Percentiles rank a stretch among this genome's conserved stretches.
These are phyloP conservation scores for Monosporozyma aerobia DNA, from an alignment of 805 yeast species.

Conservation along the genomic window DNA sequence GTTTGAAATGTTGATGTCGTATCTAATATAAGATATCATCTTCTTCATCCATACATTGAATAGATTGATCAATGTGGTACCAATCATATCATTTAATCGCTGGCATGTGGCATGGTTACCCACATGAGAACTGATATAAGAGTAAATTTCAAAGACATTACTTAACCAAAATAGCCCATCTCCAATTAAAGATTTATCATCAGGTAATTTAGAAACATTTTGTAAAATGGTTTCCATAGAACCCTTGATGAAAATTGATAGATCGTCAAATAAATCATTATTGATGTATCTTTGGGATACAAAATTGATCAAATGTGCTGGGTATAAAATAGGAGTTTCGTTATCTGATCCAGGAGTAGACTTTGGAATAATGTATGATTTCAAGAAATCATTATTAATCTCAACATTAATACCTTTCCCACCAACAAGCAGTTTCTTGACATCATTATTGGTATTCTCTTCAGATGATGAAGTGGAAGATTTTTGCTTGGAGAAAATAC, in stretches of 20 bases:
- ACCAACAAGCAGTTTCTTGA: slow-evolving; percentile 58
- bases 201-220: slow-evolving; percentile 50
- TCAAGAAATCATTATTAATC: slow-evolving; percentile 73
- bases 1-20: slow-evolving; percentile 6
- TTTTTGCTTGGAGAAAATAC: slow-evolving; percentile 14
- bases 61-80: background rate
- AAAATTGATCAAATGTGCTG: slow-evolving; percentile 1
- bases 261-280: slow-evolving; percentile 20
- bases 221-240: slow-evolving; percentile 77
- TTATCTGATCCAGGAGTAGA: slow-evolving; percentile 84
- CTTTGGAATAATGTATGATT: slow-evolving; percentile 73
- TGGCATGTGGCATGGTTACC: background rate
- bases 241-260: slow-evolving; percentile 83
- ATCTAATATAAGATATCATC: slow-evolving; percentile 1
- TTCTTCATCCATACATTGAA: slow-evolving; percentile 8
- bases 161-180: slow-evolving; percentile 5
- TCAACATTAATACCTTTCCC: slow-evolving; percentile 66
- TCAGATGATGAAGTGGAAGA: slow-evolving; percentile 9
- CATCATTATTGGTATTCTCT: slow-evolving; percentile 57
- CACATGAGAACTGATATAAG: background rate
- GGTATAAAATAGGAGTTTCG: slow-evolving; percentile 7
- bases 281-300: background rate
- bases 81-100: background rate
- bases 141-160: slow-evolving; percentile 1
- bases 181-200: slow-evolving; percentile 1